Conservation (phyloP, 2,329 filamentous ascomycete genomes). For the Aphanocladium album region DNA sequence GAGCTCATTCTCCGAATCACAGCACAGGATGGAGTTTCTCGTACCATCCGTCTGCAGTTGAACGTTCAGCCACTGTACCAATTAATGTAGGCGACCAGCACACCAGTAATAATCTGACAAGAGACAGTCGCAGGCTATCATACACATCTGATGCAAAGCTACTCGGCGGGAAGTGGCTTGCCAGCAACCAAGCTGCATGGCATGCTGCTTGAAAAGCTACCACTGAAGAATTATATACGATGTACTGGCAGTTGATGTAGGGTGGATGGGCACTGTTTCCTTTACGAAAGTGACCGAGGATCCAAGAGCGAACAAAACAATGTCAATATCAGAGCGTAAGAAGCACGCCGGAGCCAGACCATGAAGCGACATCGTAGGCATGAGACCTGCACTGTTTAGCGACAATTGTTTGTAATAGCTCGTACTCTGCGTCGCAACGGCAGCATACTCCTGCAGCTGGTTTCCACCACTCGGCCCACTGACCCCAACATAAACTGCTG, state of each 20-base stretch:
- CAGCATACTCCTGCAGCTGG: neutral
- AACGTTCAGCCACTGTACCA: neutral
- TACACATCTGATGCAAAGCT: neutral
- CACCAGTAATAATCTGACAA: neutral
- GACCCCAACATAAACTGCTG: neutral
- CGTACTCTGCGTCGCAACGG: neutral
- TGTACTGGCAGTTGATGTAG: neutral
- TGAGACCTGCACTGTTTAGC: too few species aligned
- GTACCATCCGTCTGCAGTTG: neutral
- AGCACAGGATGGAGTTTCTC: neutral
- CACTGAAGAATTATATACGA: neutral
- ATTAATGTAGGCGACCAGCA: neutral
- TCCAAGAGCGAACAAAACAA: too few species aligned
- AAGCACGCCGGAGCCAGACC: too few species aligned
- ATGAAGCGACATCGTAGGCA: too few species aligned
- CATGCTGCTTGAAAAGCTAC: neutral
- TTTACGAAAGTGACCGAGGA: neutral
- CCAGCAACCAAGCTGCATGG: neutral
- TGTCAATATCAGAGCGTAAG: too few species aligned
- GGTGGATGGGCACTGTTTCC: neutral
- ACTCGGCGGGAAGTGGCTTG: neutral
- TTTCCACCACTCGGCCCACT: neutral
- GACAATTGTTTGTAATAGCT: neutral
- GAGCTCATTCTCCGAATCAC: neutral
- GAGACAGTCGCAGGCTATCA: too few species aligned